Conservation (phyloP, 495 filamentous ascomycete genomes). For the Penicillium subrubescens region DNA sequence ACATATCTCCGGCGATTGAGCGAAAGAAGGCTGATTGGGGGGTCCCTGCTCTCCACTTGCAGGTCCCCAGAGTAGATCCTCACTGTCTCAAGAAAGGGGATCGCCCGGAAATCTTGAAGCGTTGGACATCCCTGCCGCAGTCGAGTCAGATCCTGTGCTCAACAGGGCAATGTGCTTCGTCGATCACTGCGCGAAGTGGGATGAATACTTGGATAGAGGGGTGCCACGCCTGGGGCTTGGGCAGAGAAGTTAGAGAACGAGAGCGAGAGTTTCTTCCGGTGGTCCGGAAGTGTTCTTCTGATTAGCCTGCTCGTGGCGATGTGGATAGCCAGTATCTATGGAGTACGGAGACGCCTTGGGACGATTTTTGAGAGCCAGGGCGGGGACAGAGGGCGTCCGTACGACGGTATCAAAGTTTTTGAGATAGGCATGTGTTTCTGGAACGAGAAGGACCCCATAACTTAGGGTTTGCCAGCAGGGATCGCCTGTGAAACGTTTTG, state of each 20-base stretch:
- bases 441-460: constrained; percentile 16
- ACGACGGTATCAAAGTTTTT: constrained; percentile 11
- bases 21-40: neutral
- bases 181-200: constrained; percentile 2
- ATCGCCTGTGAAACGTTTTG: constrained; percentile 18
- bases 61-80: neutral
- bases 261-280: neutral
- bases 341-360: neutral
- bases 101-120: neutral
- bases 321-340: neutral
- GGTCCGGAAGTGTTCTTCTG: neutral
- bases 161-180: neutral
- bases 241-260: neutral
- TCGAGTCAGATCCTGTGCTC: constrained; percentile 9
- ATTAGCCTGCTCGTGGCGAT: neutral
- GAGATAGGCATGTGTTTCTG: neutral
- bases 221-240: neutral
- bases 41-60: neutral
- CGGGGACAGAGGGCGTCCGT: neutral
- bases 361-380: neutral
- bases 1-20: neutral
- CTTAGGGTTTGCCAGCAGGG: constrained; percentile 15
- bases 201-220: neutral
- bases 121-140: constrained; percentile 1
- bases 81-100: neutral